Base-by-base conservation (phyloP, 225 moss, liverwort and hornwort genomes). In the Lunularia cruciata region DNA sequence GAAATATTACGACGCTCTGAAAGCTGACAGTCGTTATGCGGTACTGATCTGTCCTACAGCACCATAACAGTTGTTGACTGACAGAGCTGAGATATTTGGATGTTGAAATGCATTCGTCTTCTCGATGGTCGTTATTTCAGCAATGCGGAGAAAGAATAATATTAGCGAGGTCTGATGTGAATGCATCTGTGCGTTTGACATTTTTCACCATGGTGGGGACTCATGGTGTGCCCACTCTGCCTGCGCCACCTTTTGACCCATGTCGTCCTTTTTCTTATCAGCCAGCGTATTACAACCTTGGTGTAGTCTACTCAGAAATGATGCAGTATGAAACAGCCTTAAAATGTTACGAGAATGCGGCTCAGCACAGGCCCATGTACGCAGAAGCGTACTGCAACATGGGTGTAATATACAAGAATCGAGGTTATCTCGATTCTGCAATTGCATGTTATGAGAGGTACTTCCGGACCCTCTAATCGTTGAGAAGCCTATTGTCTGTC, bases 341-440 rank as follows among this genome's bases (percentile, higher is more conserved):
- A 57, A 88, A 85, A 77, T 98, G 91, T 75, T 98, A 98, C 75
- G 98, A 98, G 72, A 91, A 91, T 64, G 98, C 98, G 75, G 98
- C 98, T 75, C 77, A 85, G 58, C 85, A 91, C 67, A 91, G 89
- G 74, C 98, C 98, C 63, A 98, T 98, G 98, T 98, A 98, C 69
- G 93, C 98, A 45, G 98, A 98, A 73, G 98, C 98, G 42, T 98
- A 89, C 76, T 98, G 98, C 84, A 98, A 98, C 47, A 98, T 98
- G 98, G 98, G 98, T 73, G 98, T 98, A 52, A 98, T 98, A n/a
- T 98, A 88, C 79, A 98, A 98, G 69, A 93, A 98, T 60, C 98
- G 98, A 53, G 98, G 91, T 63, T 93, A 98, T 78, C 88, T 98
- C 70, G 91, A 98, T 80, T 87, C 98, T 75, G 93, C 98, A 40